Conservation (phyloP, 495 filamentous ascomycete genomes). For the Penicillium lagena region DNA sequence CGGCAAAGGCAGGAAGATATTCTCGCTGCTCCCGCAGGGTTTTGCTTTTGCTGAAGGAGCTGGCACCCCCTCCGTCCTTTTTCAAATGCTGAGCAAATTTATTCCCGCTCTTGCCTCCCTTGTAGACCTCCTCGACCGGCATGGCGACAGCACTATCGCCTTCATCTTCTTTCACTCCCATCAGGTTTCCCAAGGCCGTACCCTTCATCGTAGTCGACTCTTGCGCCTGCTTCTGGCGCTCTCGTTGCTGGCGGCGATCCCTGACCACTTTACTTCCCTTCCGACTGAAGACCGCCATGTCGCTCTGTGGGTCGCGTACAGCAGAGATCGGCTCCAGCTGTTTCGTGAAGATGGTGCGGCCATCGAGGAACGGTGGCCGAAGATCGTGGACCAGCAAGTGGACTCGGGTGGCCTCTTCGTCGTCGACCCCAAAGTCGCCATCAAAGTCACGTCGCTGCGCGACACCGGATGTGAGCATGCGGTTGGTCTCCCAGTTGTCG, state of each 20-base stretch:
- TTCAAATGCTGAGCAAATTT: slow-evolving; percentile 92
- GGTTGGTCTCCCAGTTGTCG: slow-evolving; percentile 97
- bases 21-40: slow-evolving; percentile 87
- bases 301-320: slow-evolving; percentile 89
- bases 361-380: slow-evolving; percentile 92
- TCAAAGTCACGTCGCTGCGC: slow-evolving; percentile 81
- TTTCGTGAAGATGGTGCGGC: slow-evolving; percentile 91
- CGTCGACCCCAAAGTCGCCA: slow-evolving; percentile 78
- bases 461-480: slow-evolving; percentile 94
- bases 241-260: slow-evolving; percentile 84
- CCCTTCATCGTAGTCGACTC: slow-evolving; percentile 91
- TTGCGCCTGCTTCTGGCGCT: slow-evolving; percentile 91
- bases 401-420: slow-evolving; percentile 83
- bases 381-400: slow-evolving; percentile 93
- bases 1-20: slow-evolving; percentile 92
- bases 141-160: slow-evolving; percentile 78
- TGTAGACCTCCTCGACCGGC: slow-evolving; percentile 64
- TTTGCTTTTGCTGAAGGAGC: slow-evolving; percentile 89
- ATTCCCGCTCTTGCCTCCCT: slow-evolving; percentile 43
- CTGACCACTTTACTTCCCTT: slow-evolving; percentile 93
- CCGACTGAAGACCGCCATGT: slow-evolving; percentile 97
- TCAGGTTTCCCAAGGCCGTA: slow-evolving; percentile 85
- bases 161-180: slow-evolving; percentile 93
- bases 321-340: slow-evolving; percentile 94
- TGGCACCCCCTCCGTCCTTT: slow-evolving; percentile 74